A percentile compares a stretch with the other conserved stretches of the same genome.
Evolutionary conservation across 345 rosid genomes (phyloP).

Genomic region (Odontarrhena argentea): DNA sequence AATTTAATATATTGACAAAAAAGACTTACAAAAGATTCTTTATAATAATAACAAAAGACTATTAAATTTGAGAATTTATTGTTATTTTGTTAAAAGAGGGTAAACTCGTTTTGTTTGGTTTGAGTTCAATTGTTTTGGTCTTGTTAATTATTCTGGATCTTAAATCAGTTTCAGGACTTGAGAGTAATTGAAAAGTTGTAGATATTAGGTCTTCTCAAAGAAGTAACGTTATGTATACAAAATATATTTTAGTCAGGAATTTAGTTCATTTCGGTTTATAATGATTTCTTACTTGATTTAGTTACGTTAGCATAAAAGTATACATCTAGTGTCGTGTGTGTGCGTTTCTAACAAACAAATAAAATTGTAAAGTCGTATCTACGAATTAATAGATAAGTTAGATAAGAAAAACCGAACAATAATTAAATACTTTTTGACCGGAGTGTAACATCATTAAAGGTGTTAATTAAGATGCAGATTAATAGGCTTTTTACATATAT

Average conservation of each 20-base stretch:
- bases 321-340: constrained; percentile 4
- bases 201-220: not conserved
- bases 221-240: not conserved
- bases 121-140: not conserved
- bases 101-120: not conserved
- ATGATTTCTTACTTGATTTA: constrained; percentile 5
- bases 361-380: constrained; percentile 24
- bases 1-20: too few species aligned
- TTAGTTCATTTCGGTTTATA: constrained; percentile 22
- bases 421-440: constrained; percentile 31
- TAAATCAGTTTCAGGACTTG: not conserved
- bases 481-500: not conserved
- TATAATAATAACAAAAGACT: not conserved
- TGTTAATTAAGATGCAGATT: constrained; percentile 11
- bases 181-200: constrained; percentile 11
- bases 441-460: constrained; percentile 36
- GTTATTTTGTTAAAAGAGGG: not conserved
- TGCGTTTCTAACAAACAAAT: constrained; percentile 26
- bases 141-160: not conserved
- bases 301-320: constrained; percentile 22
- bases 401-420: constrained; percentile 28
- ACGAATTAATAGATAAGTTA: constrained; percentile 19
- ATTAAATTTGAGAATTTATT: not conserved
- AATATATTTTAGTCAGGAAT: constrained; percentile 6
- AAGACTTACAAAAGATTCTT: not conserved